Evolutionary conservation across 306 rosid species (phyloP), one percentile per base, ranked within the genome.

Genomic region (Lathyrus sativus): DNA sequence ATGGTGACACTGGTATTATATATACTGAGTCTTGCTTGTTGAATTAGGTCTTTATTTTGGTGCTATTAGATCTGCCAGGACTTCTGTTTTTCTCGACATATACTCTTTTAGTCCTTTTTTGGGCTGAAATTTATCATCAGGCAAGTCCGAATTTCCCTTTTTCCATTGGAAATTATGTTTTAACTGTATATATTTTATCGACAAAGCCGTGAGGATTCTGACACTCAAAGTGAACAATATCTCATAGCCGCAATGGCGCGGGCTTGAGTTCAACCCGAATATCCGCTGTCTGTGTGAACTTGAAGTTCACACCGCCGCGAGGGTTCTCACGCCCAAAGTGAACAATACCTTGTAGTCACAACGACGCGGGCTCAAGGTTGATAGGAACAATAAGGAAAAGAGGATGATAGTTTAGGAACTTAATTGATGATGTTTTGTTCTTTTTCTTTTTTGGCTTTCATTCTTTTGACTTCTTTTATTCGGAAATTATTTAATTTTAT

Each of bases 41-140:
- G 73, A 61, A 76, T 82, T 81, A 93, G 99, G 97, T 84, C 4
- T 67, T 90, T 31, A 62, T 81, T 67, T 83, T 71, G 80, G 85
- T 82, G 57, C 67, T 88, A 31, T 53, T 88, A 80, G 91, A 93
- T 77, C 89, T 93, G 45, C 99, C 99, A 0, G 99, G 99, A 59
- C 83, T 93, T 45, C 80, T 93, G 3, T 93, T 93, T 78, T 90
- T 93, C 87, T 86, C 98, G 11, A 88, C 98, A 8, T 93, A 88
- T 76, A 90, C 98, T 11, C 95, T 93, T 70, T 84, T 93, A 39
- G 99, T 84, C 71, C 96, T 93, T 70, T 93, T 93, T 61, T 93
- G 97, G 97, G 97, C 99, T 50, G 97, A 93, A 82, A 93, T 93
- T 69, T 88, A 93, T 85, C 89, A 90, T 69, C 99, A 93, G 99